Conservation (phyloP, 257 asterid species). For the Solanum medicagineum region DNA sequence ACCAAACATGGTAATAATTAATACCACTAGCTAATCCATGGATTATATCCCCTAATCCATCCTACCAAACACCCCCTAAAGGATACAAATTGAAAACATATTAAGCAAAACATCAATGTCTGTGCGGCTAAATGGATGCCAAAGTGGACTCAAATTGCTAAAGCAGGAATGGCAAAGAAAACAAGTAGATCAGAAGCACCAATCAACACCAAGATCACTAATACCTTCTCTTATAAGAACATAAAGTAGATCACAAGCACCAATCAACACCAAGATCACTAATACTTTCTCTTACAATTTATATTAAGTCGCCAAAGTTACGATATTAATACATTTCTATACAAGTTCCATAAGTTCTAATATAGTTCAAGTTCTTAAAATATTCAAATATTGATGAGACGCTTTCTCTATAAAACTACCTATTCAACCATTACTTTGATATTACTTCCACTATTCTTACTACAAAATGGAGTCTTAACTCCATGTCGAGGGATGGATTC, state of each 20-base stretch:
- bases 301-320: not conserved
- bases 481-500: not conserved
- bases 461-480: not conserved
- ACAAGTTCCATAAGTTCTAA: not conserved
- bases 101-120: not conserved
- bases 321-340: not conserved
- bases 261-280: not conserved
- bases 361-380: not conserved
- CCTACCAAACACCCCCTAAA: too few species aligned
- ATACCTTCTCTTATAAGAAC: not conserved
- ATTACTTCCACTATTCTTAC: not conserved
- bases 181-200: not conserved
- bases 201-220: not conserved
- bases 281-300: not conserved
- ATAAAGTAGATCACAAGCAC: not conserved
- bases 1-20: too few species aligned
- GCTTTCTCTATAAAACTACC: not conserved
- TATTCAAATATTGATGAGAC: not conserved
- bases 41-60: too few species aligned
- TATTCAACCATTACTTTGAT: not conserved
- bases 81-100: not conserved
- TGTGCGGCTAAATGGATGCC: not conserved
- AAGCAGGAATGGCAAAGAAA: not conserved
- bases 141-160: not conserved
- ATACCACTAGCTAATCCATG: too few species aligned